A percentile compares a stretch with the other conserved stretches of the same genome.
phyloP scores from a whole-genome alignment of 1,284 basidiomycete species.

The Rhodotorula mucilaginosa region DNA sequence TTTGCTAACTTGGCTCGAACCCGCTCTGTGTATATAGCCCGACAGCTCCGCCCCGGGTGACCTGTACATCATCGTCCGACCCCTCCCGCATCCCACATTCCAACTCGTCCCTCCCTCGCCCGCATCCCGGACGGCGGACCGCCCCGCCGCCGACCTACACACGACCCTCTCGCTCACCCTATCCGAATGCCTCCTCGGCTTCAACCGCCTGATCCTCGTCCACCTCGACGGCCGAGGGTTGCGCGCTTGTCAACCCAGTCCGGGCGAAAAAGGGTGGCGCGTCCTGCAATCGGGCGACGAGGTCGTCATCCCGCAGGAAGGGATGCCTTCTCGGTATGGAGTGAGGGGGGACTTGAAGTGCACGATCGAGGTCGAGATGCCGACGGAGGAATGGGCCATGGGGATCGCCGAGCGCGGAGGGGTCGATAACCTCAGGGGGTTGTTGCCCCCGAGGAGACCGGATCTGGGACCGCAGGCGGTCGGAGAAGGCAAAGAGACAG shows the following conservation, averaged over 20 bases:
- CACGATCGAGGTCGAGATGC: slow-evolving; percentile 80
- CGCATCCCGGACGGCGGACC: background rate
- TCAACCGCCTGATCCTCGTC: slow-evolving; percentile 77
- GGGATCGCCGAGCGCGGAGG: slow-evolving; percentile 58
- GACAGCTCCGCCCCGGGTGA: slow-evolving; percentile 57
- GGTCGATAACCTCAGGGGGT: slow-evolving; percentile 14
- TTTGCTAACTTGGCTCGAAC: no score
- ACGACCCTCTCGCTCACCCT: slow-evolving; percentile 62
- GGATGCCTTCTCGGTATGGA: slow-evolving; percentile 67
- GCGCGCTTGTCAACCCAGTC: slow-evolving; percentile 62
- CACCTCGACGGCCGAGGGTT: slow-evolving; percentile 88
- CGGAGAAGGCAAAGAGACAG: slow-evolving; percentile 65
- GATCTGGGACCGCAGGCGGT: slow-evolving; percentile 52
- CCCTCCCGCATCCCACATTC: slow-evolving; percentile 76
- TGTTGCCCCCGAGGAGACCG: slow-evolving; percentile 63
- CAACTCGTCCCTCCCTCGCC: slow-evolving; percentile 58
- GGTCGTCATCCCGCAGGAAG: slow-evolving; percentile 73
- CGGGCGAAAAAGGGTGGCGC: slow-evolving; percentile 57
- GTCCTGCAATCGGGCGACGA: slow-evolving; percentile 70
- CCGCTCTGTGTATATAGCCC: background rate
- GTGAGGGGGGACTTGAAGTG: slow-evolving; percentile 81
- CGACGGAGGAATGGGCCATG: slow-evolving; percentile 64
- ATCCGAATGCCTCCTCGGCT: slow-evolving; percentile 88
- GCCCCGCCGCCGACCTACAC: slow-evolving; percentile 56
- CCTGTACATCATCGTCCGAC: slow-evolving; percentile 71